Evolutionary conservation across 305 asterid genomes (phyloP).

Genomic region (Solanum aculeatissimum): DNA sequence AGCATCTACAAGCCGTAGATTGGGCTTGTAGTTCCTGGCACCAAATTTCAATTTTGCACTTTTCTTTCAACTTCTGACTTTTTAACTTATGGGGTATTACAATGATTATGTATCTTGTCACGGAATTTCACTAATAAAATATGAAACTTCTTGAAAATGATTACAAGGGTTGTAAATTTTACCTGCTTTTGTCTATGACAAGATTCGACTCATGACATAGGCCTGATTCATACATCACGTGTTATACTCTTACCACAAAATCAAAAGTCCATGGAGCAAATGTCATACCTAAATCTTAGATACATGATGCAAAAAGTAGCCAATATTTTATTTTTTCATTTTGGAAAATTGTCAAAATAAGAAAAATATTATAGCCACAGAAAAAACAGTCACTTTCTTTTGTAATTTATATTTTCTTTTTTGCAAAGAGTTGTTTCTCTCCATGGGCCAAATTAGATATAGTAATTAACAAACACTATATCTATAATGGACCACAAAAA

Average conservation of each 20-base stretch:
- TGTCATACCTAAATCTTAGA: background rate
- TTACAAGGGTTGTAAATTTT: background rate
- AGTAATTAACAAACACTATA: background rate
- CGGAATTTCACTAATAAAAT: background rate
- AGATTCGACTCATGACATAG: background rate
- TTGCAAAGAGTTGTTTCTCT: background rate
- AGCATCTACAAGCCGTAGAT: too few species aligned
- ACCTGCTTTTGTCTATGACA: background rate
- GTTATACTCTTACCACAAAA: background rate
- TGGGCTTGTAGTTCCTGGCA: too few species aligned
- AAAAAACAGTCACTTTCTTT: background rate
- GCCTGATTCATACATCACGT: background rate
- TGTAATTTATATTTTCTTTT: background rate
- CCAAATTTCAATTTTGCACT: too few species aligned
- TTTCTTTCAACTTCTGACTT: too few species aligned
- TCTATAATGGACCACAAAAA: conserved; percentile 2
- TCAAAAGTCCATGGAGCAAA: background rate
- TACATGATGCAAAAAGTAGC: background rate
- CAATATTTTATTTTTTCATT: background rate
- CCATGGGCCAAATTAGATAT: background rate
- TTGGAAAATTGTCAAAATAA: background rate
- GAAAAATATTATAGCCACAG: background rate
- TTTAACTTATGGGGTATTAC: too few species aligned
- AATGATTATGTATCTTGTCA: background rate
- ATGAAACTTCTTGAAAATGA: background rate